Conservation (phyloP, 441 rosid genomes). For the Syzygium malaccense region DNA sequence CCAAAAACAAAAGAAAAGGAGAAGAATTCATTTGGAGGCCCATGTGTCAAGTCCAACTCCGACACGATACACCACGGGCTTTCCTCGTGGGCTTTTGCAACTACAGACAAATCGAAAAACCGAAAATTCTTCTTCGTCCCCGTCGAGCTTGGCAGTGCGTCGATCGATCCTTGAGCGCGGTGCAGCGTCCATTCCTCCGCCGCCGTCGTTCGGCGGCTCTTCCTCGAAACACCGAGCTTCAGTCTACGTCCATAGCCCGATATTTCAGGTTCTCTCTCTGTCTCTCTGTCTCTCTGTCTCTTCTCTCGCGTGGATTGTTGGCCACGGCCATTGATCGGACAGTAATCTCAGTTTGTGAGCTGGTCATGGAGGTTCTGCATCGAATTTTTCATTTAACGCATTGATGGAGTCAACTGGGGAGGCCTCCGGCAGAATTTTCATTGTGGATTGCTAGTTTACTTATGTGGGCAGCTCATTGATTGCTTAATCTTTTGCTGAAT, state of each 20-base stretch:
- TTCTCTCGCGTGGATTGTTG: background rate
- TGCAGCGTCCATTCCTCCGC: background rate
- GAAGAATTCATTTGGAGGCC: background rate
- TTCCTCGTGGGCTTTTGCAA: background rate
- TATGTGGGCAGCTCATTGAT: background rate
- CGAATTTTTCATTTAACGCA: background rate
- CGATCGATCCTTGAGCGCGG: background rate
- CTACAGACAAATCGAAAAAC: background rate
- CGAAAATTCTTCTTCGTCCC: background rate
- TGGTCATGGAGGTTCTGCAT: background rate
- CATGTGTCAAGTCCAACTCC: background rate
- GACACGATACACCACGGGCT: background rate
- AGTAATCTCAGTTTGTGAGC: background rate
- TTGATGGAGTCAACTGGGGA: background rate
- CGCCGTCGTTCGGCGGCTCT: background rate
- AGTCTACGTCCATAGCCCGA: rapidly evolving
- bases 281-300: background rate
- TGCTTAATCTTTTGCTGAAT: background rate
- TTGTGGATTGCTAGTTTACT: background rate
- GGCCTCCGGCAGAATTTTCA: background rate
- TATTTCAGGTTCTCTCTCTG: background rate
- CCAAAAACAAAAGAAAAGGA: background rate
- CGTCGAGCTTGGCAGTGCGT: background rate
- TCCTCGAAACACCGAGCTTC: background rate
- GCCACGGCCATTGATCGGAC: background rate